Percentiles rank a stretch among this genome's conserved stretches.
phyloP scores from a whole-genome alignment of 1,284 basidiomycete genomes.

The Heliocybe sulcata region DNA sequence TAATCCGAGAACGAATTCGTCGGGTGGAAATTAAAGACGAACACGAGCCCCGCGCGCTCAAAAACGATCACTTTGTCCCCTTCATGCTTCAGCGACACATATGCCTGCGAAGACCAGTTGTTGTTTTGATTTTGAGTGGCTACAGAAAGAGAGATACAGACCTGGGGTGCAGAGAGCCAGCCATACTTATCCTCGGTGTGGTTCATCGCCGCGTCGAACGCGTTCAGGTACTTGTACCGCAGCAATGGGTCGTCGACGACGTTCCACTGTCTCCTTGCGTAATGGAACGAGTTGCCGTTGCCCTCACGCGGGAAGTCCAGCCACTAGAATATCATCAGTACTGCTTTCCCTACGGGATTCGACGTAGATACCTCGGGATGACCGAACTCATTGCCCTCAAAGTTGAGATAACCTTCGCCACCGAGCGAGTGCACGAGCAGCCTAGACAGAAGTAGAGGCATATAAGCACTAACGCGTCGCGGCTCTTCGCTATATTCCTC shows the following conservation, averaged over 20 bases:
- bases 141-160: slow-evolving; percentile 21
- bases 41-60: slow-evolving; percentile 88
- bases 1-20: slow-evolving; percentile 88
- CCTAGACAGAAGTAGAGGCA: slow-evolving; percentile 34
- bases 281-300: slow-evolving; percentile 92
- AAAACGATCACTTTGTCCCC: slow-evolving; percentile 89
- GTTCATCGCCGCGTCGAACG: slow-evolving; percentile 96
- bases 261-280: slow-evolving; percentile 95
- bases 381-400: slow-evolving; percentile 97
- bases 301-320: slow-evolving; percentile 97
- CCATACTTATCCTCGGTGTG: slow-evolving; percentile 68
- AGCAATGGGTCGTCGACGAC: slow-evolving; percentile 81
- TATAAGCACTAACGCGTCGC: neutral
- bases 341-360: neutral
- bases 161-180: slow-evolving; percentile 85
- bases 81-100: slow-evolving; percentile 92
- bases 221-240: slow-evolving; percentile 90
- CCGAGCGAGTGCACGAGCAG: slow-evolving; percentile 88
- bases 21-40: slow-evolving; percentile 96
- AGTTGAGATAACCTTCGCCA: slow-evolving; percentile 96
- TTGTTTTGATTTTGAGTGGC: neutral
- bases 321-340: slow-evolving; percentile 51
- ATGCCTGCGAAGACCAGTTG: slow-evolving; percentile 44
- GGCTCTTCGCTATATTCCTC: neutral
- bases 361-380: slow-evolving; percentile 76